Evolutionary conservation across 208 protist genomes (phyloP), one percentile per base, ranked within the genome.

Genomic region (Leishmania arabica): DNA sequence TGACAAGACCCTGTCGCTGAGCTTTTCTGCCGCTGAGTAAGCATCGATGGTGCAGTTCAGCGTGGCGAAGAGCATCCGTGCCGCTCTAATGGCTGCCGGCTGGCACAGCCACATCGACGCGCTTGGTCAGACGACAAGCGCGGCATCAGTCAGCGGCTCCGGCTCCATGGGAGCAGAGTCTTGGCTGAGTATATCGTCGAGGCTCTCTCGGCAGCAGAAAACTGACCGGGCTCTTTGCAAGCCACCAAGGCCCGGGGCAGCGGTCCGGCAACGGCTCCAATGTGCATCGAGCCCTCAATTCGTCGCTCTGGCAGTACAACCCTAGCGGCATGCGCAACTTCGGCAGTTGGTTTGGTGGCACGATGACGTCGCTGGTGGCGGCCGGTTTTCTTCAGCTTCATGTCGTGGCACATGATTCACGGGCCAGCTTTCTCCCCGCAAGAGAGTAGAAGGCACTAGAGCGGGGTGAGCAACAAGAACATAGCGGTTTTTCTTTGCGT

Each of bases 261-360:
- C 69, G 75, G 45, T n/a, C 40, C 3, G 68, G 53, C 21, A 64
- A 1, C n/a, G 53, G 53, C 31, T n/a, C 27, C 72, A 77, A 47
- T 24, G 27, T 42, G 34, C 66, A 79, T 53, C 80, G 75, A 51
- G 34, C 64, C 54, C 34, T 62, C 19, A 58, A 75, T 31, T 80
- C 75, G 11, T 62, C 80, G 8, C 34, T 34, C 4, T 65, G 73
- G 53, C 73, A 60, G 65, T 79, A 75, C 66, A 76, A 42, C 49
- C 62, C 53, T 0, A 34, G 24, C 5, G 75, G 72, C 49, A 65
- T 78, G 17, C 64, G 51, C 24, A 75, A 60, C 56, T 84, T 45
- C n/a, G 62, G 51, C 80, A 84, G 80, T 69, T 13, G 37, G 19
- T 79, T 84, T 84, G 80, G 77, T 34, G 62, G 75, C 2, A 84